Evolutionary conservation across 371 early-diverging fungal species (phyloP), one percentile per base, ranked within the genome.

Genomic region (Cladochytrium tenue): DNA sequence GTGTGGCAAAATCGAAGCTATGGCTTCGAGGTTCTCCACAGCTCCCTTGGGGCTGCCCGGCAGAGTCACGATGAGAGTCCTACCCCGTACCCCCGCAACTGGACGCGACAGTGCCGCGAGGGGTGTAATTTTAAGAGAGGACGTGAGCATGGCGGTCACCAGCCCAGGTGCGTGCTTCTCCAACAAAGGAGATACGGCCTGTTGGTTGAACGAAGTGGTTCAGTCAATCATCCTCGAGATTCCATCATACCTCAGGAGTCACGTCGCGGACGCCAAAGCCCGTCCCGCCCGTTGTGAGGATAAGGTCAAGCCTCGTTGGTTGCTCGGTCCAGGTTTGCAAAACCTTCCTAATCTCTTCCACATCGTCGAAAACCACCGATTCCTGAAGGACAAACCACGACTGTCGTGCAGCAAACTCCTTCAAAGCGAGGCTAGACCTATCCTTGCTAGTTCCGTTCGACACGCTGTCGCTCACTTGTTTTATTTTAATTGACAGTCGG

Each of bases 261-360:
- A 86, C 88, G 64, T 96, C 97, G 53, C 93, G 78, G 31, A 86
- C 80, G 27, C 91, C 87, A 64, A 95, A 89, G 0, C 97, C 97
- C 1, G 95, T 96, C n/a, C 95, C 95, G n/a, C 97, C 97, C 4
- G 93, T 89, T 0, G 92, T 85, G 3, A 95, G 60, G n/a, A 95
- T 76, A 15, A 95, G 76, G 57, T 91, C 84, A 10, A 88, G 71
- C 23, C 33, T 31, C 36, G 32, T 34, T 13, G 17, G 31, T 56
- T 51, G 35, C 51, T 74, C 71, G 10, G 67, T 60, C 72, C 72
- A 74, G 0, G 0, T 20, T 32, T n/a, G n/a, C 27, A 80, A 58
- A 20, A 26, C 63, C 25, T 5, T 10, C 55, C 70, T 75, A 53
- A 81, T 83, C 28, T 36, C 58, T 1, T 7, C 4, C 4, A 68